Base-by-base conservation (phyloP, 805 yeast genomes). In the Geotrichum ghanense region DNA sequence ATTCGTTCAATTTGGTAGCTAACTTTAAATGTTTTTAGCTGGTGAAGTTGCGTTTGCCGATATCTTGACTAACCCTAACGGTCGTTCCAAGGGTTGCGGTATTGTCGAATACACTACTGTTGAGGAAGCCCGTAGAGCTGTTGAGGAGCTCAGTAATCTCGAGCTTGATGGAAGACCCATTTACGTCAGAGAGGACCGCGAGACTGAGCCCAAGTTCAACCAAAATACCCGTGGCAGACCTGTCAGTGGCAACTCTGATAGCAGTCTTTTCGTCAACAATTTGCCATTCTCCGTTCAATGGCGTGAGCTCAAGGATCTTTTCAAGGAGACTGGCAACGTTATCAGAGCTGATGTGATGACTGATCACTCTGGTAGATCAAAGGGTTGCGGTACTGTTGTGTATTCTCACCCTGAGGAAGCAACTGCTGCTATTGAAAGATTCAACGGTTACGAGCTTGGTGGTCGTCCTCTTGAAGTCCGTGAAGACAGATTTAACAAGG, bases 251-350 rank as follows among this genome's bases (percentile, higher is more conserved):
- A 49, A 56, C 45, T 46, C 37, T 31, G 37, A 31, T 6, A 57
- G 69, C 41, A 51, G 83, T 61, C 72, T 87, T 35, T 85, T 83
- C 62, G 78, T 85, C 40, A 85, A 85, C 25, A 86, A 89, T 62
- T 67, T 89, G 52, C 95, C 97, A 16, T 87, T 73, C 67, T 74
- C 83, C n/a, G 70, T 76, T 40, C 78, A 75, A 53, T 85, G 95
- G 95, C 87, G 81, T 61, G 83, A 82, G 42, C 71, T 89, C 55
- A 85, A 88, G 62, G 95, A 88, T 59, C 67, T 88, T 57, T 85
- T 89, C 74, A 74, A 83, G 54, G 74, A 72, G 43, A 79, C 75
- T 50, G 97, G 96, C 24, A 74, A 70, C 45, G 85, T 89, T n/a
- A 69, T 74, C 21, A 78, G 92, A 47, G 95, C 95, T 1, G 95